These are phyloP conservation scores for Caloboletus firmus DNA, from an alignment of 1,284 basidiomycete species.

Conservation along the genomic window DNA sequence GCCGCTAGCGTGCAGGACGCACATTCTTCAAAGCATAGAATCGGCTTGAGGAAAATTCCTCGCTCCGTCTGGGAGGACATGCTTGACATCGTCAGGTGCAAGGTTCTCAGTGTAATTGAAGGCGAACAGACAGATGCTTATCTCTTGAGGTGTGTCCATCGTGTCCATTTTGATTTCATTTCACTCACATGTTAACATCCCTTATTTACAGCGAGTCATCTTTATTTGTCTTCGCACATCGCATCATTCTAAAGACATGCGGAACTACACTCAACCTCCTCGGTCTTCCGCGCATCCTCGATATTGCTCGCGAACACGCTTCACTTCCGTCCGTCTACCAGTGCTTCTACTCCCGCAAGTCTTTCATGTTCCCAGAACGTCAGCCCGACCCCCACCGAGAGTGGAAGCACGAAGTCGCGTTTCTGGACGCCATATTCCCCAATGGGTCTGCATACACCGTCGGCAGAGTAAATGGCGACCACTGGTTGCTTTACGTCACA, in stretches of 20 bases:
- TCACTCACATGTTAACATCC: slow-evolving; percentile 10
- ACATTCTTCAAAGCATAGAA: slow-evolving; percentile 39
- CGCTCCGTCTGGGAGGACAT: slow-evolving; percentile 91
- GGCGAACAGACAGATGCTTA: slow-evolving; percentile 93
- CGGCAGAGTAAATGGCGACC: slow-evolving; percentile 97
- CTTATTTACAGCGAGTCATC: slow-evolving; percentile 83
- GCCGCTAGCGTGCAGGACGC: slow-evolving; percentile 57
- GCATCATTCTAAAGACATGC: slow-evolving; percentile 98
- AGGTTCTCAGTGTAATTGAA: slow-evolving; percentile 88
- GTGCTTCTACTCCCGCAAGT: slow-evolving; percentile 97
- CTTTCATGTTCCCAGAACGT: slow-evolving; percentile 99
- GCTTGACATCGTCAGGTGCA: slow-evolving; percentile 97
- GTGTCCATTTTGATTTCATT: slow-evolving; percentile 6
- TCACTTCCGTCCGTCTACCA: slow-evolving; percentile 76
- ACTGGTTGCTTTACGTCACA: slow-evolving; percentile 97
- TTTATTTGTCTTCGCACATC: slow-evolving; percentile 93
- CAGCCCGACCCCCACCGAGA: slow-evolving; percentile 93
- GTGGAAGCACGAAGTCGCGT: slow-evolving; percentile 93
- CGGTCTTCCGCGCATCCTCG: slow-evolving; percentile 89
- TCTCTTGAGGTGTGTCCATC: slow-evolving; percentile 76
- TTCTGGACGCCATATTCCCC: slow-evolving; percentile 85
- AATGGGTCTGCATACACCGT: slow-evolving; percentile 94
- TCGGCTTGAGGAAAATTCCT: slow-evolving; percentile 79
- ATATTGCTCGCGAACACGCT: slow-evolving; percentile 82
- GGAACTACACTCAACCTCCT: slow-evolving; percentile 97